Conservation (phyloP, 1,284 basidiomycete genomes). For the Inonotus hispidus region DNA sequence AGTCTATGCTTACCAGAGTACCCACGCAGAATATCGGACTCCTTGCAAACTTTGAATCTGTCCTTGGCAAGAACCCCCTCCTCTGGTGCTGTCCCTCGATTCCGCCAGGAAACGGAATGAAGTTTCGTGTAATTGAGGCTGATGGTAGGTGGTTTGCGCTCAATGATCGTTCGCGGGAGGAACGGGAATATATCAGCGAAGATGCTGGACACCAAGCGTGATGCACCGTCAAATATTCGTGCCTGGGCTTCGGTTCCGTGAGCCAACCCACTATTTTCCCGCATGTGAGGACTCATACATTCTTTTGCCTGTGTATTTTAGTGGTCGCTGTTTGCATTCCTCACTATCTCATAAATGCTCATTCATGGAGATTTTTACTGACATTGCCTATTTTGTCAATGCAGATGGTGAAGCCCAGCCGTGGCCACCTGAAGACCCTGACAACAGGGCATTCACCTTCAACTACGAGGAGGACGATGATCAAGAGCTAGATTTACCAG, state of each 20-base stretch:
- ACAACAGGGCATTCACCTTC: conserved; percentile 2
- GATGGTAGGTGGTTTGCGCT: conserved; percentile 76
- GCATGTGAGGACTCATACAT: conserved; percentile 27
- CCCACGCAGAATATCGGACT: conserved; percentile 67
- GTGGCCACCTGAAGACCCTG: conserved; percentile 18
- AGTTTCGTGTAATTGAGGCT: conserved; percentile 63
- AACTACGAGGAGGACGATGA: conserved; percentile 28
- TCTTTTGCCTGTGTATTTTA: background rate
- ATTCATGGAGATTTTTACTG: background rate
- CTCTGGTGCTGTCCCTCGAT: conserved; percentile 81
- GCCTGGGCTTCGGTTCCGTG: conserved; percentile 18
- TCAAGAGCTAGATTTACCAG: conserved; percentile 42
- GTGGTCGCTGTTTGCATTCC: conserved; percentile 4
- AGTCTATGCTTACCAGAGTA: background rate
- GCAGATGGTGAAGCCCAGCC: conserved; percentile 5
- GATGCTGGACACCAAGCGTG: conserved; percentile 20
- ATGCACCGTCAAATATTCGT: background rate
- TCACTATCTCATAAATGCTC: background rate
- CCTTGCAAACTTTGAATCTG: conserved; percentile 64
- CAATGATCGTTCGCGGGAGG: conserved; percentile 15
- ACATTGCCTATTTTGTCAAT: background rate
- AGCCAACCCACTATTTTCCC: conserved; percentile 17
- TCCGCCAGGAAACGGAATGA: conserved; percentile 68
- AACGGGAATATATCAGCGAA: conserved; percentile 17
- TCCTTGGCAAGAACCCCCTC: conserved; percentile 71